Conservation (phyloP, 352 stramenopile species). For the Phytophthora citrophthora region DNA sequence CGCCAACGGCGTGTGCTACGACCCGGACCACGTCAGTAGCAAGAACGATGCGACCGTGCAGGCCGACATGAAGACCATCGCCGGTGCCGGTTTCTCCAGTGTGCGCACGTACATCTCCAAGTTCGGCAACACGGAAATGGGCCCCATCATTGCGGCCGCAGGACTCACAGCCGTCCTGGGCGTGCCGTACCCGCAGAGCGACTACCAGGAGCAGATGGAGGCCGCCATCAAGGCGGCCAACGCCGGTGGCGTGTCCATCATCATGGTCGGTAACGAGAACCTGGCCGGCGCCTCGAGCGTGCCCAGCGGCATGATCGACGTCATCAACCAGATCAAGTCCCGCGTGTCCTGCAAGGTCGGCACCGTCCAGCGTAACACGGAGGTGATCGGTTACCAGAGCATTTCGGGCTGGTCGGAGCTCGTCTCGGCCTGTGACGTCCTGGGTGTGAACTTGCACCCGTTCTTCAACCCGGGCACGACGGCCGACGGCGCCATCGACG, state of each 20-base stretch:
- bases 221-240: slow-evolving; percentile 51
- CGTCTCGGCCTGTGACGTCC: slow-evolving; percentile 46
- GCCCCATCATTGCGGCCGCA: slow-evolving; percentile 50
- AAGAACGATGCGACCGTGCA: slow-evolving; percentile 45
- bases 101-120: slow-evolving; percentile 77
- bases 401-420: slow-evolving; percentile 48
- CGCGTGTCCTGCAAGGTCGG: slow-evolving; percentile 64
- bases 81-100: slow-evolving; percentile 56
- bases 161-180: slow-evolving; percentile 56
- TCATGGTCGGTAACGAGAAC: slow-evolving; percentile 82
- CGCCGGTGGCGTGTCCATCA: slow-evolving; percentile 50
- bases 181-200: slow-evolving; percentile 54
- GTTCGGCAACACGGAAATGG: slow-evolving; percentile 61
- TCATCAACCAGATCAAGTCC: slow-evolving; percentile 60
- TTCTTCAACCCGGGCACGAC: slow-evolving; percentile 57
- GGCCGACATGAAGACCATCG: slow-evolving; percentile 58
- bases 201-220: slow-evolving; percentile 50
- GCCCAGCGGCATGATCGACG: slow-evolving; percentile 47
- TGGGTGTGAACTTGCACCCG: slow-evolving; percentile 67
- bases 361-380: slow-evolving; percentile 72
- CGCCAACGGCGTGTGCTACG: slow-evolving; percentile 75
- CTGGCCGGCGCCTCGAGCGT: slow-evolving; percentile 36
- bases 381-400: slow-evolving; percentile 45
- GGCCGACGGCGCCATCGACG: slow-evolving; percentile 43
- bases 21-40: slow-evolving; percentile 56